A percentile compares a stretch with the other conserved stretches of the same genome.
Conservation (phyloP, 306 rosid species). For the Erythrophleum fordii region DNA sequence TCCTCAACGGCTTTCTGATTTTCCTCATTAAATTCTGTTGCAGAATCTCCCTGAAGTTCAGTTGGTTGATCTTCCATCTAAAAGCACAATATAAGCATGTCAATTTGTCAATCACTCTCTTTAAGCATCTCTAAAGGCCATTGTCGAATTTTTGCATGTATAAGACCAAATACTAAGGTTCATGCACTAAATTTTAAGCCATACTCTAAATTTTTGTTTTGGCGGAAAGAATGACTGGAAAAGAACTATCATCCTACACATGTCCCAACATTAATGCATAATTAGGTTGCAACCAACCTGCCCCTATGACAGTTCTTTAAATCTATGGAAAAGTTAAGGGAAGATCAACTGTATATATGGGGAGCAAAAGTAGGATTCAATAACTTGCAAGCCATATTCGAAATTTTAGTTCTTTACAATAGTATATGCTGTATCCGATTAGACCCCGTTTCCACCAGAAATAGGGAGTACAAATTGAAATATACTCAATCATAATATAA, state of each 20-base stretch:
- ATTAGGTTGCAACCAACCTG: neutral
- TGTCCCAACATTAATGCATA: conserved; percentile 15
- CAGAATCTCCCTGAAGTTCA: conserved; percentile 51
- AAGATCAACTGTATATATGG: neutral
- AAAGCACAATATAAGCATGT: conserved; percentile 40
- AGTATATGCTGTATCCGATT: neutral
- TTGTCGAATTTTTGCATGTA: neutral
- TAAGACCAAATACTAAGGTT: conserved; percentile 13
- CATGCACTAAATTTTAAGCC: conserved; percentile 28
- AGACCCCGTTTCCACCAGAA: neutral
- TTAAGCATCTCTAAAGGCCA: conserved; percentile 19
- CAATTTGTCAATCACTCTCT: conserved; percentile 26
- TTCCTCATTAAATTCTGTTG: conserved; percentile 49
- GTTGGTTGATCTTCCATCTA: conserved; percentile 75
- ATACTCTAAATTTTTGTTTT: conserved; percentile 8
- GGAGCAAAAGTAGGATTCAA: conserved; percentile 1
- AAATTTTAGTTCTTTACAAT: neutral
- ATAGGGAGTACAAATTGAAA: neutral
- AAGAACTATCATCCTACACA: conserved; percentile 21
- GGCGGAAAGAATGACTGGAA: conserved; percentile 22
- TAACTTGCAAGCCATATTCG: neutral
- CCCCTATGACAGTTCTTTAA: conserved; percentile 5
- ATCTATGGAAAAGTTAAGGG: neutral
- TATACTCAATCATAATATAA: neutral
- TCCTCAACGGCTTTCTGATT: conserved; percentile 50